Evolutionary conservation across 306 rosid genomes (phyloP).

Genomic region (Acmispon strigosus): DNA sequence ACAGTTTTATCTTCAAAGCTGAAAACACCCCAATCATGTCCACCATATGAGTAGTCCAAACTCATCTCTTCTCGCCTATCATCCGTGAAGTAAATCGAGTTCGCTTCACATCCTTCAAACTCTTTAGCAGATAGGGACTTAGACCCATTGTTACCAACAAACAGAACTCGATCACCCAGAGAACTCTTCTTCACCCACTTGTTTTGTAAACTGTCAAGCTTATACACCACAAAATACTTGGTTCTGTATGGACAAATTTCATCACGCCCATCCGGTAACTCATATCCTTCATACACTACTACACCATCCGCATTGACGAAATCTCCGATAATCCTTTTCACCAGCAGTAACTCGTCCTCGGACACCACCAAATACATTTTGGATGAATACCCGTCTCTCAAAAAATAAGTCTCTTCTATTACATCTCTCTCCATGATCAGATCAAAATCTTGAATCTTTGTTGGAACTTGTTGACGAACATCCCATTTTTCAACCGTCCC

Average conservation of each 20-base stretch:
- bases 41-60: not conserved
- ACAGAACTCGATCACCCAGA: not conserved
- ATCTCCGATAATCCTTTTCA: constrained; percentile 5
- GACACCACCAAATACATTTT: not conserved
- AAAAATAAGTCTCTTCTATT: not conserved
- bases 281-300: not conserved
- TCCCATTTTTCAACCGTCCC: constrained; percentile 3
- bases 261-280: not conserved
- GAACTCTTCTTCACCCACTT: not conserved
- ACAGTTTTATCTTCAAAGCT: not conserved
- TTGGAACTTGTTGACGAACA: not conserved
- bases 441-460: not conserved
- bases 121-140: not conserved
- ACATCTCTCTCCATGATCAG: not conserved
- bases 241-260: constrained; percentile 16
- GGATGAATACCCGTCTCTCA: not conserved
- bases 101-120: not conserved
- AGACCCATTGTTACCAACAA: constrained; percentile 16
- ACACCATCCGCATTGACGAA: not conserved
- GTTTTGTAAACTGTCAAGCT: not conserved
- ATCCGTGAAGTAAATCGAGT: constrained; percentile 11
- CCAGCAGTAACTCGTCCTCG: not conserved
- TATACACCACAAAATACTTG: constrained; percentile 1
- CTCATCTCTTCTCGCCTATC: constrained; percentile 11
- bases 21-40: constrained; percentile 8